phyloP scores from a whole-genome alignment of 2,329 filamentous ascomycete genomes.

The Corinectria fuckeliana region DNA sequence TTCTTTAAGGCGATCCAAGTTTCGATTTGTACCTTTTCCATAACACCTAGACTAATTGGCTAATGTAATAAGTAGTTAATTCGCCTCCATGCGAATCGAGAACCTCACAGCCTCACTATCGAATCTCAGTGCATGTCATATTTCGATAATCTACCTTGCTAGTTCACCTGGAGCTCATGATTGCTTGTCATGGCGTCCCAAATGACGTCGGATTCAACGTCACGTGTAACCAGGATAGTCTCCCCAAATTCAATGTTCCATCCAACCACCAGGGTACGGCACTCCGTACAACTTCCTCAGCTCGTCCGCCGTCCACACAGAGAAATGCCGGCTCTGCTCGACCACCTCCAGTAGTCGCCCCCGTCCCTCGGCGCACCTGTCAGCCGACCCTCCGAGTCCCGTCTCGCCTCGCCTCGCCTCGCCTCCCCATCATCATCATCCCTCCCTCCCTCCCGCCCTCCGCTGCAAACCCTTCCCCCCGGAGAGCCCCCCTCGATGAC shows the following conservation, averaged over 20 bases:
- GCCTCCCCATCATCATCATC: neutral
- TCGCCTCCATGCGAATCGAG: neutral
- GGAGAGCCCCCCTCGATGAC: conserved; percentile 27
- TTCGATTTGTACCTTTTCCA: neutral
- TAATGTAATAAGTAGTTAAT: neutral
- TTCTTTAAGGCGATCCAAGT: neutral
- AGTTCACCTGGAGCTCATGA: neutral
- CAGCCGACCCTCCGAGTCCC: neutral
- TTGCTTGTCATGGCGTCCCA: neutral
- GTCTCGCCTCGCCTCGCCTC: neutral
- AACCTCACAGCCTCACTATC: neutral
- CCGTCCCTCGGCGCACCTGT: conserved; percentile 5
- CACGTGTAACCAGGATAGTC: conserved; percentile 18
- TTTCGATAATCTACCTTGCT: no score
- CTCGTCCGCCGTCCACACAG: neutral
- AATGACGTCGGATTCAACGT: conserved; percentile 4
- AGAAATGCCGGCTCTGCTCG: conserved; percentile 10
- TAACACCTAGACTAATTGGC: neutral
- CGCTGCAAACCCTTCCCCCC: conserved; percentile 1
- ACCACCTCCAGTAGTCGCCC: conserved; percentile 1
- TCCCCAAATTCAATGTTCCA: neutral
- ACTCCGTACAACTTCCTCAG: neutral
- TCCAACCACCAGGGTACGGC: neutral
- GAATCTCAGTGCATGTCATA: neutral
- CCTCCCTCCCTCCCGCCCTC: neutral